Conservation (phyloP, 208 protist species). For the Crithidia bombi region DNA sequence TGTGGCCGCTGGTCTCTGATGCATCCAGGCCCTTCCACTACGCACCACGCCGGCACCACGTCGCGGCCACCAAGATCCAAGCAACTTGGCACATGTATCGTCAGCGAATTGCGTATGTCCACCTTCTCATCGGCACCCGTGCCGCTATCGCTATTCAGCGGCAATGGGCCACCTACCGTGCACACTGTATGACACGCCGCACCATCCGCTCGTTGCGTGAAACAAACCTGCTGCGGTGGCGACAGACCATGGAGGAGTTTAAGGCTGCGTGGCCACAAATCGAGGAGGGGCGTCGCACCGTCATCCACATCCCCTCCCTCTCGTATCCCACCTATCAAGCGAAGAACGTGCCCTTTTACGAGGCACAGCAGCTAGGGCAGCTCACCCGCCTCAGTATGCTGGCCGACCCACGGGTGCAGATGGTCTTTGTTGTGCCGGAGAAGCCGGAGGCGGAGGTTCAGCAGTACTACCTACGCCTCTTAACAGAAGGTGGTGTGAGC, state of each 20-base stretch:
- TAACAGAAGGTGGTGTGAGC: constrained; percentile 67
- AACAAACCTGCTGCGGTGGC: constrained; percentile 68
- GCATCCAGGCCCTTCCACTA: constrained; percentile 59
- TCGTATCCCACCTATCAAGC: constrained; percentile 82
- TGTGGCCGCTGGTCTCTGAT: constrained; percentile 68
- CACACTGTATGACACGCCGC: constrained; percentile 72
- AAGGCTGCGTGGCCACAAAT: constrained; percentile 67
- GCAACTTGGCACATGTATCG: constrained; percentile 89
- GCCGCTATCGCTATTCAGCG: constrained; percentile 87
- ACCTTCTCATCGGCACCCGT: constrained; percentile 77
- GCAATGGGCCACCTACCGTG: constrained; percentile 79
- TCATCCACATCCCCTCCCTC: constrained; percentile 90
- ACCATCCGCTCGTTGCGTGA: constrained; percentile 66
- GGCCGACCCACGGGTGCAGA: constrained; percentile 75
- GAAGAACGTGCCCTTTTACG: constrained; percentile 82
- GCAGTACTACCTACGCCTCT: constrained; percentile 77
- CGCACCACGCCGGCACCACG: constrained; percentile 60
- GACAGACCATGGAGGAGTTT: constrained; percentile 87
- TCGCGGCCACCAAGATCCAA: constrained; percentile 89
- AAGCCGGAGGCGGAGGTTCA: constrained; percentile 79
- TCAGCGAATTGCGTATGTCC: constrained; percentile 80
- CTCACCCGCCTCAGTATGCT: constrained; percentile 86
- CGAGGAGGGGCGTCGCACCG: constrained; percentile 51
- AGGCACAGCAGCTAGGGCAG: constrained; percentile 76
- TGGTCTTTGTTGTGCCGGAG: constrained; percentile 82